Evolutionary conservation across 352 stramenopile genomes (phyloP).

Genomic region (Bremia lactucae): DNA sequence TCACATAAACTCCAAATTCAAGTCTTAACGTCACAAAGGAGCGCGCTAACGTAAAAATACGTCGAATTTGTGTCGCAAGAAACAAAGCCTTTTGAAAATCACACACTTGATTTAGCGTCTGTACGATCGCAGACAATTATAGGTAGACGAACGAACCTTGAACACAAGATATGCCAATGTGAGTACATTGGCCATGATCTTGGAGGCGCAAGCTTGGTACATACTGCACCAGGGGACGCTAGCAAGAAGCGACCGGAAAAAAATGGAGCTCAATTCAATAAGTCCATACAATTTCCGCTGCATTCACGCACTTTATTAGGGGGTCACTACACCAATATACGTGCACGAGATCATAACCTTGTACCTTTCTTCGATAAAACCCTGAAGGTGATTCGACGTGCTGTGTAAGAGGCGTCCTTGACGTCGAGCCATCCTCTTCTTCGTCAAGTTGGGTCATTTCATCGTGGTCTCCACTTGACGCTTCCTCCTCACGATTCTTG

Average conservation of each 20-base stretch:
- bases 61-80: conserved; percentile 38
- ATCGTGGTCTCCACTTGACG: conserved; percentile 1
- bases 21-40: conserved; percentile 53
- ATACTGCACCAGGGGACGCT: conserved; percentile 68
- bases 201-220: conserved; percentile 61
- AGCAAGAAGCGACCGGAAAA: conserved; percentile 45
- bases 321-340: no score
- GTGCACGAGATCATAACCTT: no score
- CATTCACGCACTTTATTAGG: neutral
- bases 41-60: conserved; percentile 35
- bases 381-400: conserved; percentile 24
- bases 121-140: no score
- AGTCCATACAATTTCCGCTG: conserved; percentile 69
- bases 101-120: neutral
- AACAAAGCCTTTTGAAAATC: conserved; percentile 35
- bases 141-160: no score
- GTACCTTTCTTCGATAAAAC: conserved; percentile 69
- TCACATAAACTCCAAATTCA: conserved; percentile 61
- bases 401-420: conserved; percentile 9
- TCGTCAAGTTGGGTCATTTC: conserved; percentile 1
- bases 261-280: conserved; percentile 65
- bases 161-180: conserved; percentile 68
- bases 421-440: conserved; percentile 2
- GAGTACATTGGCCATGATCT: conserved; percentile 65
- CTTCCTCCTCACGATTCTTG: conserved; percentile 6